A percentile compares a stretch with the other conserved stretches of the same genome.
Conservation (phyloP, 2,329 filamentous ascomycete species). For the Stachybotrys echinatus region DNA sequence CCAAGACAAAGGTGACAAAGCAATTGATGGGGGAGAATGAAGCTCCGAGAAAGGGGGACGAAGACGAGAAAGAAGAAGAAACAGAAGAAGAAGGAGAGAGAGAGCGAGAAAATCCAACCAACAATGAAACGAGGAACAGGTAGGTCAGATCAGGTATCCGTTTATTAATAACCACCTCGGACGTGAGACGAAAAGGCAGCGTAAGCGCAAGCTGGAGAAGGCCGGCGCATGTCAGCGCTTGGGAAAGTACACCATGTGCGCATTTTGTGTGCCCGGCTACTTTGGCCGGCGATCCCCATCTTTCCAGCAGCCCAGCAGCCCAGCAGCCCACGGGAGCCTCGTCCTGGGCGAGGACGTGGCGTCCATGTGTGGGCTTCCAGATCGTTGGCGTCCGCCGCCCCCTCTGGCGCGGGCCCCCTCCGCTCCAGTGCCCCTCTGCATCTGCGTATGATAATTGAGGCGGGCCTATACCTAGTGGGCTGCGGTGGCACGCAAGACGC, state of each 20-base stretch:
- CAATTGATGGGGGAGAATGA: constrained; percentile 9
- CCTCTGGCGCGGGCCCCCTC: too few relatives aligned
- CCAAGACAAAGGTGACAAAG: not conserved
- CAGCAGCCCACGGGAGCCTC: not conserved
- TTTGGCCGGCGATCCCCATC: not conserved
- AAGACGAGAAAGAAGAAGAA: not conserved
- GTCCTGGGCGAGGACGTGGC: not conserved
- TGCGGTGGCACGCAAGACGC: too few relatives aligned
- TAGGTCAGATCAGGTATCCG: not conserved
- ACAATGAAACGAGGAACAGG: not conserved
- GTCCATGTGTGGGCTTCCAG: not conserved
- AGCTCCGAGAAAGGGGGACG: too few relatives aligned
- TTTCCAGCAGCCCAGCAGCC: not conserved
- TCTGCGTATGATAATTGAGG: too few relatives aligned
- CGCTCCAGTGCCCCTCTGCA: too few relatives aligned
- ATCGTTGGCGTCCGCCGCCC: too few relatives aligned
- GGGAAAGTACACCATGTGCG: not conserved
- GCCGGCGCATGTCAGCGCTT: not conserved
- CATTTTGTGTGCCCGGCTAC: not conserved
- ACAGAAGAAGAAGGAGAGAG: not conserved
- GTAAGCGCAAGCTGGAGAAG: not conserved
- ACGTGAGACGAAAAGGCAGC: not conserved
- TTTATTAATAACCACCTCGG: not conserved
- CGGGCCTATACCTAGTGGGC: too few relatives aligned
- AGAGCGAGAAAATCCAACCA: not conserved